Evolutionary conservation across 2,329 filamentous ascomycete species (phyloP).

Genomic region (Penicillium decumbens): DNA sequence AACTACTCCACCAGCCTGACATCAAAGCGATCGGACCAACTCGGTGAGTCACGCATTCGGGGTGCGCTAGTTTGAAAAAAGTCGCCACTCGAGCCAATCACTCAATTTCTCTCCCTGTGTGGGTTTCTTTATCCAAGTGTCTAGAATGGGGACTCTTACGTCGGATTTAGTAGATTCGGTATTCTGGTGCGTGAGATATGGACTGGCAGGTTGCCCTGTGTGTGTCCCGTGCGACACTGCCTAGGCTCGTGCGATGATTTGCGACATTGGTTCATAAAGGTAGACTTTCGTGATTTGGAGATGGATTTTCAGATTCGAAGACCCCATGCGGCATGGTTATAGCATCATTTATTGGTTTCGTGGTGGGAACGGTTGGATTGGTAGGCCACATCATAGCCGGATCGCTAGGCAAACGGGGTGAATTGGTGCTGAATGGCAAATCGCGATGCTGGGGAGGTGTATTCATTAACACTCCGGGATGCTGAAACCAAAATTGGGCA

Average conservation of each 20-base stretch:
- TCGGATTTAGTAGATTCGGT: not conserved
- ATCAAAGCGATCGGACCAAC: constrained; percentile 3
- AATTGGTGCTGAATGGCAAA: not conserved
- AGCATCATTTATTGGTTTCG: not conserved
- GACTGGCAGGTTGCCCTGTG: not conserved
- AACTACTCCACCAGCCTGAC: constrained; percentile 3
- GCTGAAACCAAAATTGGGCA: constrained; percentile 10
- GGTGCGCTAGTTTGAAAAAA: constrained; percentile 8
- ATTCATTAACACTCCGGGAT: not conserved
- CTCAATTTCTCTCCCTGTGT: not conserved
- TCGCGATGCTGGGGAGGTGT: not conserved
- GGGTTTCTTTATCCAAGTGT: not conserved
- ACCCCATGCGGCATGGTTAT: not conserved
- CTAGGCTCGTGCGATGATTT: not conserved
- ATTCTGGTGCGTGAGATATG: not conserved
- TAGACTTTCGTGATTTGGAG: constrained; percentile 3
- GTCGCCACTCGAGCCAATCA: constrained; percentile 1
- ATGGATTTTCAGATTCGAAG: constrained; percentile 1
- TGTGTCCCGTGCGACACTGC: not conserved
- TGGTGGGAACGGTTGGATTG: not conserved
- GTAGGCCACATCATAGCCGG: constrained; percentile 1
- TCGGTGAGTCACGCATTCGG: constrained; percentile 7
- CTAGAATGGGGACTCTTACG: not conserved
- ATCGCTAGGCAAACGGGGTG: not conserved
- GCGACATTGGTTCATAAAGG: not conserved